Evolutionary conservation across 768 basidiomycete species (phyloP).

Genomic region (Serpula lacrymans): DNA sequence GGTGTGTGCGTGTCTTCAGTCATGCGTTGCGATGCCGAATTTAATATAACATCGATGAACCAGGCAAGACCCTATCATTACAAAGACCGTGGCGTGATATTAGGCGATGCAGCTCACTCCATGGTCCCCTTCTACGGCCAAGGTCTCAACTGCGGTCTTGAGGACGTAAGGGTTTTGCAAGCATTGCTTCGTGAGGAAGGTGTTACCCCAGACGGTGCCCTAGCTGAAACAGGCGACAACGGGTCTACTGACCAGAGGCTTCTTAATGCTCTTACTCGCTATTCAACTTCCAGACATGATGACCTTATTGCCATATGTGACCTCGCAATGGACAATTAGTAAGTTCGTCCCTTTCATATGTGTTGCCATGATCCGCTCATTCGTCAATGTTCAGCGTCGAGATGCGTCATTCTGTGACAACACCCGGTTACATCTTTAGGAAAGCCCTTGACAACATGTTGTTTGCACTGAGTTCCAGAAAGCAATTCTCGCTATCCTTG

Average conservation of each 20-base stretch:
- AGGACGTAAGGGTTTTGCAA: constrained; percentile 91
- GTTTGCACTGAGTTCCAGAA: constrained; percentile 55
- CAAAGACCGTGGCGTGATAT: constrained; percentile 78
- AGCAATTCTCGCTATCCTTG: constrained; percentile 43
- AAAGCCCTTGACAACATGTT: constrained; percentile 77
- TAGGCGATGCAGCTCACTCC: constrained; percentile 95
- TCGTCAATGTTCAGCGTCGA: constrained; percentile 59
- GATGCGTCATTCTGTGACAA: constrained; percentile 92
- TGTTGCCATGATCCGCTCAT: constrained; percentile 20
- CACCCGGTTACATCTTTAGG: constrained; percentile 71
- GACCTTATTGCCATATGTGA: constrained; percentile 90
- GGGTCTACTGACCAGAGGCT: constrained; percentile 51
- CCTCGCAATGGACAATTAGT: constrained; percentile 98
- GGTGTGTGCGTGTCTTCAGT: constrained; percentile 46
- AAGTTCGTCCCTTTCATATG: constrained; percentile 33
- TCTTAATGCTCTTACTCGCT: constrained; percentile 65
- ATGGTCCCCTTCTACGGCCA: constrained; percentile 99
- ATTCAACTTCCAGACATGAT: constrained; percentile 78
- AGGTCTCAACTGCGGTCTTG: constrained; percentile 95
- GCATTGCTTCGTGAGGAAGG: constrained; percentile 68
- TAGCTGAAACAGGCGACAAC: constrained; percentile 22
- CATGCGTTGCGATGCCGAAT: constrained; percentile 16
- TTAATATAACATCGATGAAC: constrained; percentile 10
- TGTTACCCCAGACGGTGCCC: constrained; percentile 46
- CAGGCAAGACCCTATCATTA: constrained; percentile 90